These are phyloP conservation scores for Terfezia boudieri DNA, from an alignment of 495 filamentous ascomycete genomes.

Conservation along the genomic window DNA sequence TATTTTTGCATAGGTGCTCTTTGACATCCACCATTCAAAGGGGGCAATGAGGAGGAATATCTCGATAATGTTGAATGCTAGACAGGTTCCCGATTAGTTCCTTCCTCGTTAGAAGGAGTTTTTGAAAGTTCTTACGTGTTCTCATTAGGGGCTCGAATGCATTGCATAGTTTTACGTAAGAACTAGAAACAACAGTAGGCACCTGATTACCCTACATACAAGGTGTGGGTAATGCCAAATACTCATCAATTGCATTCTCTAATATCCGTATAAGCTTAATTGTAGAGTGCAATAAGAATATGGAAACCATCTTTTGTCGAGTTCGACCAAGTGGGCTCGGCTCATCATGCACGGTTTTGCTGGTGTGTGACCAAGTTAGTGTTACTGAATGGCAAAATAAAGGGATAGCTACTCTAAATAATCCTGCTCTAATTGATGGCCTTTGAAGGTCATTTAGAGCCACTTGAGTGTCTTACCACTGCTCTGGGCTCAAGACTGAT, in stretches of 20 bases:
- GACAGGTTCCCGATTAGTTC: neutral
- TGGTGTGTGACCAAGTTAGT: too few species aligned
- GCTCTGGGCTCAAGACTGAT: too few species aligned
- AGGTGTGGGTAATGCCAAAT: conserved; percentile 43
- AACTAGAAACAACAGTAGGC: conserved; percentile 23
- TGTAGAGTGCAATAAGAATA: conserved; percentile 89
- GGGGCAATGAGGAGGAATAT: conserved; percentile 56
- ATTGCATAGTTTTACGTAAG: conserved; percentile 79
- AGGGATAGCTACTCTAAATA: too few species aligned
- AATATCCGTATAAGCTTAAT: conserved; percentile 87
- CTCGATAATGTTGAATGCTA: conserved; percentile 74
- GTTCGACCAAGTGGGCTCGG: too few species aligned
- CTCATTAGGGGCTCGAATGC: conserved; percentile 88
- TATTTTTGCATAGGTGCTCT: conserved; percentile 52
- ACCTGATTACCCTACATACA: neutral
- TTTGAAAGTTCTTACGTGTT: conserved; percentile 33
- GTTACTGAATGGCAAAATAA: too few species aligned
- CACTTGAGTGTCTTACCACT: too few species aligned
- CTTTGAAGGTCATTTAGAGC: too few species aligned
- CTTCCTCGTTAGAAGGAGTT: neutral
- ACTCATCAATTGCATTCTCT: conserved; percentile 94
- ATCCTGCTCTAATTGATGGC: too few species aligned
- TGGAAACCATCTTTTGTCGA: conserved; percentile 15
- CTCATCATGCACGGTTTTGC: too few species aligned
- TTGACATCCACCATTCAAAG: conserved; percentile 91